Evolutionary conservation across 2,329 filamentous ascomycete genomes (phyloP), one percentile per base, ranked within the genome.

Genomic region (Davidsoniella australis): DNA sequence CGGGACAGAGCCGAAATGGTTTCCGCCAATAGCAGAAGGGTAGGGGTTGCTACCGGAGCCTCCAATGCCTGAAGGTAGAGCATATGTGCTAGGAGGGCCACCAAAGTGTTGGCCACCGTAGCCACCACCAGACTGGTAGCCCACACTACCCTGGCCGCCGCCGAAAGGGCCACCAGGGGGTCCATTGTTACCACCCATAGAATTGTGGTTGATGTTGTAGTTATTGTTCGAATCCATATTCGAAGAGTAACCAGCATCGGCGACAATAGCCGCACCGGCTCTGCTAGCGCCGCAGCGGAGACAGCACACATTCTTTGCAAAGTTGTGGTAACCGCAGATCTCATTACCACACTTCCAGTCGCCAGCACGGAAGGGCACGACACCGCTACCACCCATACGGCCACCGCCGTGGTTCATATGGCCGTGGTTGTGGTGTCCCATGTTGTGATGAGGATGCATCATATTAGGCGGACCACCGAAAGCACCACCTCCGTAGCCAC

Each of bases 321-420:
- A 98, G 70, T 98, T 98, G 71, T 98, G 91, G 66, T 98, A 98
- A 52, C 85, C 86, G 63, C 91, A 98, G 37, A 88, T 87, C 61
- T 98, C 91, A 56, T 91, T 91, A 50, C 91, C 91, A 61, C 91
- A 98, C 67, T 95, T 95, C 91, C 91, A 98, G 62, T 98, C 91
- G 61, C 91, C 91, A 49, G 91, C 91, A 60, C 91, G 84, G 81
- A 98, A 98, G 14, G 91, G 91, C 41, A 98, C 91, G 44, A 87
- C 82, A 49, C 84, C 83, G 55, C 81, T 80, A 55, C 85, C 83
- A 55, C 83, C 82, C 72, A 86, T 85, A 57, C 85, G 80, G 53
- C 82, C 75, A 53, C 72, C 71, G 47, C 74, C 71, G 55, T 75
- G 71, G 55, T 75, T 71, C 64, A 71, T 70, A 50, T 69, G 67